phyloP scores from a whole-genome alignment of 495 filamentous ascomycete genomes.

The Xylaria curta region DNA sequence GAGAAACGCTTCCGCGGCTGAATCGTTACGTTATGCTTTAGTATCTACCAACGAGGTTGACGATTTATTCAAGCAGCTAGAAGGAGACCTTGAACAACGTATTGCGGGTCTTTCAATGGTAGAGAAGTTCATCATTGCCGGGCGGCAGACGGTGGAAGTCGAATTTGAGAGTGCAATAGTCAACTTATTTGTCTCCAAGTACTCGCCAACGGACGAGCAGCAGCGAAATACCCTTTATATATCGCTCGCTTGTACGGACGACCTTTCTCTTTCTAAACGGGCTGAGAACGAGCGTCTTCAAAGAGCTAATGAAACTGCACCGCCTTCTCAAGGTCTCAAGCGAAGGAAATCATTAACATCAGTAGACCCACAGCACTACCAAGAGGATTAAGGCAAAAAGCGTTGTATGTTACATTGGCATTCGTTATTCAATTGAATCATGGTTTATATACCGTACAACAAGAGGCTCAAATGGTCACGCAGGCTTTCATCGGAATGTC shows the following conservation, averaged over 20 bases:
- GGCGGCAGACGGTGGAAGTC: not conserved
- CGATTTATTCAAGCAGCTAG: not conserved
- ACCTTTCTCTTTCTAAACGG: not conserved
- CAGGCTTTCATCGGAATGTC: no score
- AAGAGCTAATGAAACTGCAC: not conserved
- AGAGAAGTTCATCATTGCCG: not conserved
- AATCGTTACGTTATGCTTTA: not conserved
- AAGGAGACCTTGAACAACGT: not conserved
- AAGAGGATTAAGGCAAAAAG: no score
- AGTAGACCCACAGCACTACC: no score
- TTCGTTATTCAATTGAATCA: no score
- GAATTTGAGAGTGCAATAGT: not conserved
- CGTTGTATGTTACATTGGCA: no score
- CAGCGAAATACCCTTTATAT: not conserved
- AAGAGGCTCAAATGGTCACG: no score
- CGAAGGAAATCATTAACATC: not conserved
- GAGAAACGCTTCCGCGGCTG: not conserved
- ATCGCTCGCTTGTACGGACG: not conserved
- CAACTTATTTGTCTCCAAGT: not conserved
- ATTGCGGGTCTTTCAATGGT: not conserved
- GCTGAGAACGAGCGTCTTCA: not conserved
- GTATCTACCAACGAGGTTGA: not conserved
- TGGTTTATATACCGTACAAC: no score
- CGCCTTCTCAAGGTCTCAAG: not conserved
- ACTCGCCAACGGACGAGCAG: not conserved